Evolutionary conservation across 1,284 basidiomycete species (phyloP), one percentile per base, ranked within the genome.

Genomic region (Puccinia novopanici): DNA sequence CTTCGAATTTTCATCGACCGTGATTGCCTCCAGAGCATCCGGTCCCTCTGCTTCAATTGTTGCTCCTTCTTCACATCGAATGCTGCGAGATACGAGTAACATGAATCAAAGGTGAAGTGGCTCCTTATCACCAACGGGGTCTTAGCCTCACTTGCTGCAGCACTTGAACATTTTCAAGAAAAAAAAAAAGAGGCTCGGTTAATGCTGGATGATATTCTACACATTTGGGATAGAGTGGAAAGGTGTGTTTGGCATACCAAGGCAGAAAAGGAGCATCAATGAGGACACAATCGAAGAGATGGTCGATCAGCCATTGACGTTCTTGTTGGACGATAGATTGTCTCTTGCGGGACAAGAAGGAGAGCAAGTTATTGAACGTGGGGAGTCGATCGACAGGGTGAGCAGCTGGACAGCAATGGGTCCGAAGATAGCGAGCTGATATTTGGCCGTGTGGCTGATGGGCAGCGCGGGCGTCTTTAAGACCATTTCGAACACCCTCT

Each of bases 21-120:
- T 89, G 81, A 91, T 88, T 12, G 88, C 84, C 10, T 92, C 91
- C 5, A 92, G 87, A 13, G 91, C 90, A 2, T 85, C 86, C 22
- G 92, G 86, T 24, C 88, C 87, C 0, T 86, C 84, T 17, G 85
- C 83, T 5, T 89, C 84, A 19, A 92, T 63, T 68, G 61, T 54
- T 76, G 42, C 42, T 50, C 45, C 30, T 42, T 30, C 24, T 75
- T 17, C 48, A 50, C 34, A 57, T 89, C 84, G 4, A 87, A 84
- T 0, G 89, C 89, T 1, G 90, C 89, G 27, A 92, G 89, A 82
- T 90, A 92, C 82, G 91, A 92, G 84, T 91, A 93, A 13, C 92
- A 91, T 0, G 91, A 91, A 85, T 92, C 91, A 84, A 92, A 93
- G 0, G 91, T 91, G 84, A 93, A 93, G 86, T 92, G 92, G 74